Evolutionary conservation across 345 rosid genomes (phyloP).

Genomic region (Hypericum perforatum): DNA sequence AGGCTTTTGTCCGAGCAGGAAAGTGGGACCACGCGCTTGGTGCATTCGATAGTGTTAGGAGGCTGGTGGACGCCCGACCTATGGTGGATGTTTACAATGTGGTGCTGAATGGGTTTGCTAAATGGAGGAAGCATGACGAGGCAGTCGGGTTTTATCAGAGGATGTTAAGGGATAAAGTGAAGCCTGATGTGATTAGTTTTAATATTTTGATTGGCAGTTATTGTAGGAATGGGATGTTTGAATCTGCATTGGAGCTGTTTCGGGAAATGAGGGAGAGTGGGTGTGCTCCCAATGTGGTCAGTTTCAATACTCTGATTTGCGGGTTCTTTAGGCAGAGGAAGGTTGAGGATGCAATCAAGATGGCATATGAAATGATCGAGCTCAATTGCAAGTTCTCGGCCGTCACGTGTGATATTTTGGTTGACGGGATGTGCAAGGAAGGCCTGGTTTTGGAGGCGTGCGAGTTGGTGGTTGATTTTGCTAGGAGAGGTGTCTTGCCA

Average conservation of each 20-base stretch:
- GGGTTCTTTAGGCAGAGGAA: constrained; percentile 56
- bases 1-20: constrained; percentile 47
- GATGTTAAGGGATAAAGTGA: constrained; percentile 55
- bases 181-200: constrained; percentile 64
- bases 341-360: constrained; percentile 49
- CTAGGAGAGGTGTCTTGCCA: constrained; percentile 47
- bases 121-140: constrained; percentile 35
- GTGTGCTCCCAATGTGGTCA: constrained; percentile 68
- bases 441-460: constrained; percentile 38
- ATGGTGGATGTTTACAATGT: constrained; percentile 44
- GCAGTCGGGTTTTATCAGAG: constrained; percentile 43
- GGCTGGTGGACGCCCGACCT: constrained; percentile 62
- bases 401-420: constrained; percentile 76
- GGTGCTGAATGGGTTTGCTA: constrained; percentile 62
- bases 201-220: constrained; percentile 66
- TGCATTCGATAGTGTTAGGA: constrained; percentile 61
- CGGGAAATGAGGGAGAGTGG: constrained; percentile 67
- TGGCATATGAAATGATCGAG: constrained; percentile 83
- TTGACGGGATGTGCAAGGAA: constrained; percentile 60
- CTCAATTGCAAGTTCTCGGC: constrained; percentile 44
- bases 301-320: constrained; percentile 67
- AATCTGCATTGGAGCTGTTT: constrained; percentile 53
- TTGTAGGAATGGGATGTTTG: constrained; percentile 41
- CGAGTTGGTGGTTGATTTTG: constrained; percentile 53
- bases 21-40: constrained; percentile 41